Evolutionary conservation across 1,284 basidiomycete genomes (phyloP).

Genomic region (Fistulinella cinereoalba): DNA sequence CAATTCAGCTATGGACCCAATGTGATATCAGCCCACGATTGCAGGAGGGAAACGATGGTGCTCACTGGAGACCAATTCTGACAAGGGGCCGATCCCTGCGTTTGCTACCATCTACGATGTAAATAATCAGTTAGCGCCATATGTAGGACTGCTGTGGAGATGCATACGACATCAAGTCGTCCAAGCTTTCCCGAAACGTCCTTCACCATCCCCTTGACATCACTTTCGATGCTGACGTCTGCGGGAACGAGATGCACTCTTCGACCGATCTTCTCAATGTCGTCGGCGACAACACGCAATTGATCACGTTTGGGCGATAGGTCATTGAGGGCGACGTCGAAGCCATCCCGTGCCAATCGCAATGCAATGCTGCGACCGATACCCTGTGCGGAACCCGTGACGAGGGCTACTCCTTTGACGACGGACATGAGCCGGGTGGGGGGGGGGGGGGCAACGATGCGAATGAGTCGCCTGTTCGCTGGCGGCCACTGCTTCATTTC

Average conservation of each 20-base stretch:
- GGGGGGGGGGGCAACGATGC: too few species aligned
- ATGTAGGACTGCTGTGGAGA: too few species aligned
- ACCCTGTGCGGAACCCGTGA: neutral
- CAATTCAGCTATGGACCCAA: conserved; percentile 9
- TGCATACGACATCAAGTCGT: conserved; percentile 11
- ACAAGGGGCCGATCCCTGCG: neutral
- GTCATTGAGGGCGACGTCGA: neutral
- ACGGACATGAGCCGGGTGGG: too few species aligned
- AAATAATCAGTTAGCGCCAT: too few species aligned
- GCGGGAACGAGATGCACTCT: neutral
- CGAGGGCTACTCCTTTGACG: neutral
- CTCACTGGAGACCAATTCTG: conserved; percentile 1
- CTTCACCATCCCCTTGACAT: neutral
- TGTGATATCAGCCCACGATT: neutral
- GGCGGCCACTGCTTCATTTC: too few species aligned
- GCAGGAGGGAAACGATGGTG: too few species aligned
- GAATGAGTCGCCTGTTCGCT: too few species aligned
- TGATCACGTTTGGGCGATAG: neutral
- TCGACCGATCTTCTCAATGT: neutral
- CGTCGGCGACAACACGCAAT: neutral
- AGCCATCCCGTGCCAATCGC: neutral
- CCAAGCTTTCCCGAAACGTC: neutral
- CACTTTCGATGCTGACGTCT: neutral
- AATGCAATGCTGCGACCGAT: neutral
- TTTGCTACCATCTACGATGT: conserved; percentile 15